phyloP scores from a whole-genome alignment of 495 filamentous ascomycete genomes.

The Talaromyces ruber region DNA sequence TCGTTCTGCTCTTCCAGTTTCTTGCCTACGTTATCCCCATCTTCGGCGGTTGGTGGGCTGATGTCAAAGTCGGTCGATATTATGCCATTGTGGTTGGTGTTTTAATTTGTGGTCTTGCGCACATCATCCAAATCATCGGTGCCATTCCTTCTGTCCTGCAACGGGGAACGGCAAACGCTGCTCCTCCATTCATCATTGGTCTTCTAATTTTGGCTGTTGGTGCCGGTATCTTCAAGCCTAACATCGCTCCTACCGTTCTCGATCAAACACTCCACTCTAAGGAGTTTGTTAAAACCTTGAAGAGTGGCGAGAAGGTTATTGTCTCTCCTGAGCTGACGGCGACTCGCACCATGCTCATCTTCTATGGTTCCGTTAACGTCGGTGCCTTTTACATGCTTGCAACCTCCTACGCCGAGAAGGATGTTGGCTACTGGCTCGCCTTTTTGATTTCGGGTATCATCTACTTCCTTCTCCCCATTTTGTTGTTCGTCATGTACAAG shows the following conservation, averaged over 20 bases:
- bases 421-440: constrained; percentile 28
- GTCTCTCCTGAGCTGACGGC: constrained; percentile 27
- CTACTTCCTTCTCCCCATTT: constrained; percentile 43
- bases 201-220: constrained; percentile 32
- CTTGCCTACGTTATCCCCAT: constrained; percentile 51
- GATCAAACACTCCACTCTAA: constrained; percentile 25
- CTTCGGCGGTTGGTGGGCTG: constrained; percentile 51
- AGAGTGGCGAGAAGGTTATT: constrained; percentile 28
- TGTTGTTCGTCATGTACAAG: constrained; percentile 41
- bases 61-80: constrained; percentile 46
- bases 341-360: constrained; percentile 25
- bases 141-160: constrained; percentile 52
- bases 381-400: constrained; percentile 29
- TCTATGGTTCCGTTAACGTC: constrained; percentile 30
- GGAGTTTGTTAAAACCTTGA: constrained; percentile 21
- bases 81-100: constrained; percentile 52
- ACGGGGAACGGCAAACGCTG: constrained; percentile 33
- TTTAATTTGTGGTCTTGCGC: constrained; percentile 54
- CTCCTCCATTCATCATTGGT: constrained; percentile 49
- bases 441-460: constrained; percentile 32
- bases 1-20: constrained; percentile 52
- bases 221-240: constrained; percentile 33
- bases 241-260: constrained; percentile 25
- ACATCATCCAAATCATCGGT: constrained; percentile 54
- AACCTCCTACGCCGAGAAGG: constrained; percentile 31